phyloP scores from a whole-genome alignment of 23 red algal genomes.

The Cyanidiococcus yangmingshanensis region DNA sequence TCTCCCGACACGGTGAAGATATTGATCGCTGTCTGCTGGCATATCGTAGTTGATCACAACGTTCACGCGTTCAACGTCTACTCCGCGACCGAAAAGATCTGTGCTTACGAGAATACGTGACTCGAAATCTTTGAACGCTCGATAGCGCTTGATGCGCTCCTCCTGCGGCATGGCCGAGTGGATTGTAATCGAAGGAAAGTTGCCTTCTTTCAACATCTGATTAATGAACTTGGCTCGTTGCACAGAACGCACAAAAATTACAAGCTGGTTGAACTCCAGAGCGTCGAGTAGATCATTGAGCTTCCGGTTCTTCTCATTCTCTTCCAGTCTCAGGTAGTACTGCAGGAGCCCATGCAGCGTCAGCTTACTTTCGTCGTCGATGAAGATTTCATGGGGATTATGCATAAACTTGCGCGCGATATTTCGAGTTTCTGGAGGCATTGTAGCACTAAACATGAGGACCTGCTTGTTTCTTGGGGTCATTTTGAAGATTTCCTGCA shows the following conservation, averaged over 20 bases:
- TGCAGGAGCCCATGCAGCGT: constrained; percentile 94
- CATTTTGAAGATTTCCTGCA: constrained; percentile 84
- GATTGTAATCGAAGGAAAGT: constrained; percentile 94
- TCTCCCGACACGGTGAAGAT: constrained; percentile 85
- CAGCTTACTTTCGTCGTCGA: constrained; percentile 94
- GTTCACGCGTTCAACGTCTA: constrained; percentile 90
- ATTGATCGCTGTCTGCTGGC: constrained; percentile 59
- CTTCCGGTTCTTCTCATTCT: constrained; percentile 90
- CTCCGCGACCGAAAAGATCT: constrained; percentile 80
- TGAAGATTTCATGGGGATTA: constrained; percentile 75
- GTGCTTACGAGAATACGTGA: constrained; percentile 86
- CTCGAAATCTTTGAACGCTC: constrained; percentile 94
- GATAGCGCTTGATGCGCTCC: constrained; percentile 89
- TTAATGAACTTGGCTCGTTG: constrained; percentile 68
- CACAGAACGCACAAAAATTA: constrained; percentile 94
- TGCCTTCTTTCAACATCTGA: constrained; percentile 72
- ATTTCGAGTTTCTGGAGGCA: constrained; percentile 60
- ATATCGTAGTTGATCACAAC: constrained; percentile 99
- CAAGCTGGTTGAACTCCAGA: constrained; percentile 96
- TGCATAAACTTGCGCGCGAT: constrained; percentile 85
- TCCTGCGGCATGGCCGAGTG: constrained; percentile 75
- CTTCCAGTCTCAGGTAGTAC: constrained; percentile 76
- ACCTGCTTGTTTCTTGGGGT: constrained; percentile 91
- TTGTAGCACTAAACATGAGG: constrained; percentile 97
- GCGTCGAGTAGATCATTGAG: constrained; percentile 78